Base-by-base conservation (phyloP, 2,329 filamentous ascomycete genomes). In the Colletotrichum tamarilloi region DNA sequence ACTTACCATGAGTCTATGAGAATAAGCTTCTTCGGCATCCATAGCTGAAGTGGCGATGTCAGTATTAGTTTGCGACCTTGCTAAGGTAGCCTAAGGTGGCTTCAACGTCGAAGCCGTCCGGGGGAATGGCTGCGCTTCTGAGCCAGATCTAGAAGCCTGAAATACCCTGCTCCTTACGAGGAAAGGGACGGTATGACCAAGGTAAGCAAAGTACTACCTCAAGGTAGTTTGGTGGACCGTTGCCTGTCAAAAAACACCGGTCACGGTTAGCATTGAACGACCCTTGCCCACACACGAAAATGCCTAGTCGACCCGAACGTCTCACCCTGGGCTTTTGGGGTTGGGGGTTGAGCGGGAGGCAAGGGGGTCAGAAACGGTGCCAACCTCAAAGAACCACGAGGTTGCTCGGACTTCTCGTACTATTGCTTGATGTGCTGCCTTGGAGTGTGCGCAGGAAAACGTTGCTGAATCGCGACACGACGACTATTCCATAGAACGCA, bases 231-330 rank as follows among this genome's bases (percentile, higher is more conserved):
- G 62, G 68, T 74, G 62, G 63, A 75, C 59, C 73, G 74, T 57
- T 68, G 62, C 60, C 69, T 75, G 73, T 75, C 69, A 75, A 73
- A 70, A 68, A 67, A 65, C 49, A 28, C 66, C 66, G 58, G 56
- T 60, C 53, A 57, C 53, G 35, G 72, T 74, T 67, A 73, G 72
- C 72, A 68, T 58, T 58, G 19, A 26, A 53, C 9, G 62, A 60
- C 52, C 68, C 68, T 65, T 58, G 71, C 46, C 28, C 14, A 26
- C 52, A 28, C 26, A 26, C 52, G 38, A 38, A 59, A 55, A 63
- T 22, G 56, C 63, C 71, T 67, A 71, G 46, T 35, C 26, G 11
- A 53, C 57, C 52, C 35, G 26, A 62, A 11, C 38, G 26, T 67
- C 35, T 30, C 42, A 52, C 56, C 53, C 26, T 35, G 12, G 49